These are phyloP conservation scores for Chrysosphaeria jannelii DNA, from an alignment of 2,329 filamentous ascomycete species.

Conservation along the genomic window DNA sequence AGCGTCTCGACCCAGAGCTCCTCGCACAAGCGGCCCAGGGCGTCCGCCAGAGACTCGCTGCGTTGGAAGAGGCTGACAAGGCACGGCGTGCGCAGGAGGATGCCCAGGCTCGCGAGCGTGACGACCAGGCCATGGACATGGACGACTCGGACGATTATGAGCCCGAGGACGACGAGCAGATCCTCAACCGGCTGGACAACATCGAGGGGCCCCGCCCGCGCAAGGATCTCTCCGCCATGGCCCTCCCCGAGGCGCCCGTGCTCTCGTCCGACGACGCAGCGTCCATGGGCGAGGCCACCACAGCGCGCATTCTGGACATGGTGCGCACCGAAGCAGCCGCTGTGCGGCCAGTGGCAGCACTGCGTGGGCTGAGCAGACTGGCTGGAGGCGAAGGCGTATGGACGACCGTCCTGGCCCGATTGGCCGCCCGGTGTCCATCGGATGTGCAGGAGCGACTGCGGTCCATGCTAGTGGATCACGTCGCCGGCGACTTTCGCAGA, in stretches of 20 bases:
- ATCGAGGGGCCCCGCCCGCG: conserved; percentile 23
- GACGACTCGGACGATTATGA: conserved; percentile 59
- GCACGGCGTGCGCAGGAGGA: conserved; percentile 28
- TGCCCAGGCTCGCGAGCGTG: conserved; percentile 15
- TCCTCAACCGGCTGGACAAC: conserved; percentile 46
- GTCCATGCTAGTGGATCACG: conserved; percentile 53
- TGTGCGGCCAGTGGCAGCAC: too few species aligned
- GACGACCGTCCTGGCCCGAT: conserved; percentile 59
- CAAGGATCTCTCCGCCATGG: conserved; percentile 9
- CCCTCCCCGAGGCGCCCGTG: conserved; percentile 48
- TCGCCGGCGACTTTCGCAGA: conserved; percentile 72
- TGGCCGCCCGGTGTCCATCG: conserved; percentile 67
- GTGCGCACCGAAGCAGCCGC: too few species aligned
- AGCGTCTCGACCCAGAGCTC: conserved; percentile 34
- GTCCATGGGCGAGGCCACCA: conserved; percentile 43
- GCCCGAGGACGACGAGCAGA: conserved; percentile 57
- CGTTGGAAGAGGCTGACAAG: conserved; percentile 16
- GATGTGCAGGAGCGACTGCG: too few species aligned
- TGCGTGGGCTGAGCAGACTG: conserved; percentile 49
- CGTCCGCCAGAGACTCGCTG: conserved; percentile 18
- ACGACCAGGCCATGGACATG: conserved; percentile 10
- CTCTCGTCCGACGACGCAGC: conserved; percentile 40
- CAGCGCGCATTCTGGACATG: conserved; percentile 50
- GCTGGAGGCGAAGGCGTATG: conserved; percentile 73
- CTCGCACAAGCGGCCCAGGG: conserved; percentile 42